Percentiles rank a stretch among this genome's conserved stretches.
These are phyloP conservation scores for Ascochyta viciae-villosae DNA, from an alignment of 2,329 filamentous ascomycete species.

Conservation along the genomic window DNA sequence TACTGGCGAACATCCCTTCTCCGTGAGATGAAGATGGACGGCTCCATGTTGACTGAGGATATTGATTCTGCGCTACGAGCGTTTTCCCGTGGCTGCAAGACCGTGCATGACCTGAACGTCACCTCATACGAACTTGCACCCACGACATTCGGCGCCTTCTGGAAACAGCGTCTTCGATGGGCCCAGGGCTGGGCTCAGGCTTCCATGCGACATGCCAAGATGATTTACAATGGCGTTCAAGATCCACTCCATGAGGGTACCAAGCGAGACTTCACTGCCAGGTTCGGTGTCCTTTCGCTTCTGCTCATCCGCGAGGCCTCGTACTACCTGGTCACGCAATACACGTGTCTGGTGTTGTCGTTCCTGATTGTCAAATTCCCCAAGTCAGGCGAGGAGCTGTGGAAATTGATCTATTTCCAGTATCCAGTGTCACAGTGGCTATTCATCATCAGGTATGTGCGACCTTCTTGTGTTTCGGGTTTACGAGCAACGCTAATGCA, in stretches of 20 bases:
- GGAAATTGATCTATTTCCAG: constrained; percentile 56
- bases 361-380: constrained; percentile 57
- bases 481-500: constrained; percentile 21
- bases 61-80: constrained; percentile 59
- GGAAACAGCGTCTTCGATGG: constrained; percentile 60
- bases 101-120: constrained; percentile 58
- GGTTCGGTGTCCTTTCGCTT: constrained; percentile 56
- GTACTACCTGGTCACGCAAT: constrained; percentile 59
- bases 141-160: constrained; percentile 54
- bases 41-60: constrained; percentile 59
- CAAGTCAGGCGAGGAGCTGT: constrained; percentile 45
- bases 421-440: constrained; percentile 59
- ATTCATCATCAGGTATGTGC: constrained; percentile 52
- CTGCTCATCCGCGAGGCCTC: constrained; percentile 56
- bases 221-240: constrained; percentile 53
- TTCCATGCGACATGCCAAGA: constrained; percentile 52
- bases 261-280: constrained; percentile 46
- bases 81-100: constrained; percentile 52
- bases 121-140: constrained; percentile 59
- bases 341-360: constrained; percentile 55
- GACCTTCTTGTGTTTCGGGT: not conserved
- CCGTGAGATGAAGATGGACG: constrained; percentile 57
- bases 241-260: constrained; percentile 33
- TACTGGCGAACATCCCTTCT: constrained; percentile 57
- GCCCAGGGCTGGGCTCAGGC: constrained; percentile 60